A percentile compares a stretch with the other conserved stretches of the same genome.
Conservation (phyloP, 1,284 basidiomycete genomes). For the Apiotrichum laibachii region DNA sequence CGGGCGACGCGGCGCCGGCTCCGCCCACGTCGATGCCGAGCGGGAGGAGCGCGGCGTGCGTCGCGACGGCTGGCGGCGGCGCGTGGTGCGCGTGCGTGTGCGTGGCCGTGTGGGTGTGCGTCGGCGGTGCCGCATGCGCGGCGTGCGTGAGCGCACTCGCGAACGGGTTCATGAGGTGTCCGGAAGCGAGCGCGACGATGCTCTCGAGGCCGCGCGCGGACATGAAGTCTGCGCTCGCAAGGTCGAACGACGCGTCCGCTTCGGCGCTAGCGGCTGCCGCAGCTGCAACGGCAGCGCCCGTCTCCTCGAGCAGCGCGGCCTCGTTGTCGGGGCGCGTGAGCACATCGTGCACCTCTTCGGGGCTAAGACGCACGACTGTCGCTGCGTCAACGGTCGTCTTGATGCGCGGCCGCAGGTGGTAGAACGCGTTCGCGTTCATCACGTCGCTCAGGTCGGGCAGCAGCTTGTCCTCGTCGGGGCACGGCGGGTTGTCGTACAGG, state of each 20-base stretch:
- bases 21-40: conserved; percentile 7
- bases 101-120: not conserved
- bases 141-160: not conserved
- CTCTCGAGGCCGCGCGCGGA: conserved; percentile 22
- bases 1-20: not conserved
- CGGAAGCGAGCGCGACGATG: conserved; percentile 21
- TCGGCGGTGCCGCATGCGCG: not conserved
- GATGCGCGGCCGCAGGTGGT: conserved; percentile 27
- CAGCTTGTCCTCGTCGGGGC: conserved; percentile 36
- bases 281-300: conserved; percentile 3
- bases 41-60: conserved; percentile 12
- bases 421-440: conserved; percentile 32
- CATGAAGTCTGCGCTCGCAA: conserved; percentile 26
- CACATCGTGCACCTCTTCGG: conserved; percentile 33
- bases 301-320: not conserved
- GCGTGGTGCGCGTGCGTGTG: too few relatives aligned
- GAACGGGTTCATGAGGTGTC: conserved; percentile 19
- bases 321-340: conserved; percentile 19
- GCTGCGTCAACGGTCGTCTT: conserved; percentile 22
- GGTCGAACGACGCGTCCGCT: conserved; percentile 17
- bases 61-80: not conserved
- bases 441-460: conserved; percentile 34
- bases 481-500: conserved; percentile 47
- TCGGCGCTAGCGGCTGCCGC: conserved; percentile 11
- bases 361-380: conserved; percentile 17